These are phyloP conservation scores for Talaromyces sp. DNA, from an alignment of 2,329 filamentous ascomycete species.

Conservation along the genomic window DNA sequence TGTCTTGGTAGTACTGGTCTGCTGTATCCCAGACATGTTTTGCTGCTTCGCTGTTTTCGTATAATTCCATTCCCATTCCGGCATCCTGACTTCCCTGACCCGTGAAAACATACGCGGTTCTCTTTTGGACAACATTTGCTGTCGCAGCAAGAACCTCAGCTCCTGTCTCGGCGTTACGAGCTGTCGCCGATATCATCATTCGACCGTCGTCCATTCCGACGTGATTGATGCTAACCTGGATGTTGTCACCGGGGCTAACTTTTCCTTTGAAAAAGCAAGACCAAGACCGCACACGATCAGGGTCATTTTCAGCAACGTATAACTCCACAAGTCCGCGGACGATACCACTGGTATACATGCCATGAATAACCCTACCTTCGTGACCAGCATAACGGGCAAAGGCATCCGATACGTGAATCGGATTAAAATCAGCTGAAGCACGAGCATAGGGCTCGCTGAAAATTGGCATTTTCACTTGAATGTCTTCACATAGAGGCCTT, in stretches of 20 bases:
- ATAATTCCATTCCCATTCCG: slow-evolving; percentile 99
- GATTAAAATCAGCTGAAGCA: slow-evolving; percentile 97
- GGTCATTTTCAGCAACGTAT: slow-evolving; percentile 97
- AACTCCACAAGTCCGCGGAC: slow-evolving; percentile 94
- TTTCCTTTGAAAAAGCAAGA: slow-evolving; percentile 93
- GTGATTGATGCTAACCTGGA: slow-evolving; percentile 91
- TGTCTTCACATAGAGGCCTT: slow-evolving; percentile 65
- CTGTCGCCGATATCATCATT: slow-evolving; percentile 99
- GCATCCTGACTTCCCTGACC: slow-evolving; percentile 98
- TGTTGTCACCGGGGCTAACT: slow-evolving; percentile 93
- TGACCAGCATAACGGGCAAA: slow-evolving; percentile 95
- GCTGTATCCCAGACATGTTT: slow-evolving; percentile 97
- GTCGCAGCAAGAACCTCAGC: slow-evolving; percentile 94
- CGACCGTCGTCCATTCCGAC: slow-evolving; percentile 95
- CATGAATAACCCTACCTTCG: slow-evolving; percentile 94
- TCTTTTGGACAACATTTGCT: slow-evolving; percentile 95
- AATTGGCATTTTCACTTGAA: slow-evolving; percentile 84
- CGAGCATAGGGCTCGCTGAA: slow-evolving; percentile 97
- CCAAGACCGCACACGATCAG: slow-evolving; percentile 94
- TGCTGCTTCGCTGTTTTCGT: slow-evolving; percentile 85
- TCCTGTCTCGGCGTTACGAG: slow-evolving; percentile 88
- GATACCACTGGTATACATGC: slow-evolving; percentile 98
- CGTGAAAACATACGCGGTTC: slow-evolving; percentile 95
- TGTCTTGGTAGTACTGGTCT: slow-evolving; percentile 96
- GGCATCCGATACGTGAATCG: slow-evolving; percentile 94